phyloP scores from a whole-genome alignment of 805 yeast species.

The Tanozyma kutaoensis region DNA sequence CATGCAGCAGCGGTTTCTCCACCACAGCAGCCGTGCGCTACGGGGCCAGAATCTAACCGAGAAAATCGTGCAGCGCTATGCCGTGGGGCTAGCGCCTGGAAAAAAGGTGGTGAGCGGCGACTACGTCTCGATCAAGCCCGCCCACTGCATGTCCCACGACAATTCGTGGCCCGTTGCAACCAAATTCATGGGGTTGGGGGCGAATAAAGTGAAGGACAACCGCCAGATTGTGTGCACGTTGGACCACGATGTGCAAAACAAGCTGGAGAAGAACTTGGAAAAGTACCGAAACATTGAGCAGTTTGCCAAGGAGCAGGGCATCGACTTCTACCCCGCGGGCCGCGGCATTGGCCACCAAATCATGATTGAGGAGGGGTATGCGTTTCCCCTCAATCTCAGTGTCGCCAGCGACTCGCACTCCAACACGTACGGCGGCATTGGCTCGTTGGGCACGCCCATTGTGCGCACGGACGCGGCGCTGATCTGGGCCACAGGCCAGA shows the following conservation, averaged over 20 bases:
- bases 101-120: slow-evolving; percentile 82
- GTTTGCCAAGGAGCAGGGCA: slow-evolving; percentile 82
- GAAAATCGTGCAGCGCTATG: slow-evolving; percentile 87
- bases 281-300: slow-evolving; percentile 82
- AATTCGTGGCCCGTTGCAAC: slow-evolving; percentile 99
- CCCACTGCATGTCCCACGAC: slow-evolving; percentile 98
- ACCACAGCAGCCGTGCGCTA: no score
- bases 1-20: not conserved
- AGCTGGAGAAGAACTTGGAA: slow-evolving; percentile 72
- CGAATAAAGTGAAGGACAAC: slow-evolving; percentile 67
- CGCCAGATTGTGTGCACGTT: slow-evolving; percentile 91
- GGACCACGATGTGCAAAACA: slow-evolving; percentile 97
- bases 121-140: slow-evolving; percentile 88
- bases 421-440: slow-evolving; percentile 95
- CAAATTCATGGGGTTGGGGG: slow-evolving; percentile 92
- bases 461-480: slow-evolving; percentile 99
- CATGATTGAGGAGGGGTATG: slow-evolving; percentile 98
- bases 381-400: slow-evolving; percentile 83
- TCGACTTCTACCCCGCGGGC: slow-evolving; percentile 97
- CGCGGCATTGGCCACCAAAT: slow-evolving; percentile 98
- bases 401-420: slow-evolving; percentile 98
- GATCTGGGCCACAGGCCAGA: slow-evolving; percentile 98
- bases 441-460: slow-evolving; percentile 91
- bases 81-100: slow-evolving; percentile 69
- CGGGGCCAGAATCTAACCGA: slow-evolving; percentile 95